Evolutionary conservation across 2,329 filamentous ascomycete species (phyloP), one percentile per base, ranked within the genome.

Genomic region (Graphiopsis chlorocephala): DNA sequence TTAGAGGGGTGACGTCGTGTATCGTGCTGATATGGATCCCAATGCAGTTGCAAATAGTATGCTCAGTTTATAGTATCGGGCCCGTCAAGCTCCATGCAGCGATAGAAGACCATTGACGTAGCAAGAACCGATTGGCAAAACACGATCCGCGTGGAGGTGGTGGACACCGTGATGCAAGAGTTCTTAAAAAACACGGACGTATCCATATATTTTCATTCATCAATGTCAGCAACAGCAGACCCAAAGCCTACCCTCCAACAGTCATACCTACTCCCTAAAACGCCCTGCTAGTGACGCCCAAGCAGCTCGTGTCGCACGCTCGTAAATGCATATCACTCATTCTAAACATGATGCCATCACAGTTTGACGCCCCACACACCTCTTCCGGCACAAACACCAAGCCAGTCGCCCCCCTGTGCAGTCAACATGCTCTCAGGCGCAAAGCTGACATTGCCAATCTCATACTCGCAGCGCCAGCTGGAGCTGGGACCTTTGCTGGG

Each of bases 391-490:
- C 89, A 90, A 2, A 95, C 90, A 52, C 92, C 92, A 7, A 96
- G 80, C 92, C 92, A 96, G 70, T 96, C 92, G 23, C 90, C 90
- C 17, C 85, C 86, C 65, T 93, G 90, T 20, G 81, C 82, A 31
- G 84, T 89, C 64, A 89, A 79, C 25, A 88, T 80, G 67, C 84
- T 87, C 67, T 89, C 88, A 33, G 92, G 92, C 31, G 91, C 90
- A 91, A 92, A 96, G 69, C 90, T 91, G 15, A 96, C 82, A 75
- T 96, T 96, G 47, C 88, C 89, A 58, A 96, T 88, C 77, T 96
- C 92, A 72, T 94, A 94, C 69, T 95, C 92, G 76, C 91, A 94
- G 74, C 89, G 85, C 92, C 92, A 96, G 73, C 86, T 88, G 5
- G 90, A 90, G 3, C 90, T 86, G 0, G 92, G 92, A 25, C 84